phyloP scores from a whole-genome alignment of 73 alveolate species.

The Paraurostyla sp. region DNA sequence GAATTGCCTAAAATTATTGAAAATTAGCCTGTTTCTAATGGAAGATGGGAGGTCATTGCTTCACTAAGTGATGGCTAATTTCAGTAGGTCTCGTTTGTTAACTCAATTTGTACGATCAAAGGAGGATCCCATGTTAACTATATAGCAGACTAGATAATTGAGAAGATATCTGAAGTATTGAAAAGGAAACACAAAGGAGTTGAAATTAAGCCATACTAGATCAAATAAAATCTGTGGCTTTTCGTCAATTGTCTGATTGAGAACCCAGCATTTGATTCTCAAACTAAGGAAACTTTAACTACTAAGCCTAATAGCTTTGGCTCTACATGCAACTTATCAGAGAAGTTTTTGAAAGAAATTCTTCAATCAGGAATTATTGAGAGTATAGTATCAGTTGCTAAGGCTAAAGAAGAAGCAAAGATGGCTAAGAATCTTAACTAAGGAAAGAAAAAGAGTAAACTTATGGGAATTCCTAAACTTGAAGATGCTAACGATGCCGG shows the following conservation, averaged over 20 bases:
- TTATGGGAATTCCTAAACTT: slow-evolving; percentile 96
- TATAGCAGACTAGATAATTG: slow-evolving; percentile 95
- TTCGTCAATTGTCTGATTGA: slow-evolving; percentile 98
- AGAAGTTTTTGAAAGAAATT: slow-evolving; percentile 93
- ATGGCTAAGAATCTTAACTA: slow-evolving; percentile 93
- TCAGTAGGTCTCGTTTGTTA: slow-evolving; percentile 98
- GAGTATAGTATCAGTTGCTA: slow-evolving; percentile 93
- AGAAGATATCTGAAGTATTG: slow-evolving; percentile 81
- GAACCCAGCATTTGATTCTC: slow-evolving; percentile 99
- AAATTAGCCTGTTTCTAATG: background rate
- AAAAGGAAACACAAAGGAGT: slow-evolving; percentile 91
- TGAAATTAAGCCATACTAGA: slow-evolving; percentile 90
- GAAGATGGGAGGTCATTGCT: slow-evolving; percentile 95
- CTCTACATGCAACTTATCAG: slow-evolving; percentile 92
- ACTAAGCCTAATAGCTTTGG: slow-evolving; percentile 97
- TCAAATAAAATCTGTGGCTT: slow-evolving; percentile 95
- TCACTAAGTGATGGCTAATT: slow-evolving; percentile 97
- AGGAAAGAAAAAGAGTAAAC: slow-evolving; percentile 92
- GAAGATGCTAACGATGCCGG: slow-evolving; percentile 99
- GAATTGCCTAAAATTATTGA: slow-evolving; percentile 49
- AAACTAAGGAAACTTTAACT: slow-evolving; percentile 99
- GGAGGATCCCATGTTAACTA: slow-evolving; percentile 99
- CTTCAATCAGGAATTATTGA: slow-evolving; percentile 95
- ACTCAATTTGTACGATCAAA: slow-evolving; percentile 98
- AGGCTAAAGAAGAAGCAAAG: slow-evolving; percentile 98